These are phyloP conservation scores for Gaeumannomyces tritici DNA, from an alignment of 2,329 filamentous ascomycete species.

Conservation along the genomic window DNA sequence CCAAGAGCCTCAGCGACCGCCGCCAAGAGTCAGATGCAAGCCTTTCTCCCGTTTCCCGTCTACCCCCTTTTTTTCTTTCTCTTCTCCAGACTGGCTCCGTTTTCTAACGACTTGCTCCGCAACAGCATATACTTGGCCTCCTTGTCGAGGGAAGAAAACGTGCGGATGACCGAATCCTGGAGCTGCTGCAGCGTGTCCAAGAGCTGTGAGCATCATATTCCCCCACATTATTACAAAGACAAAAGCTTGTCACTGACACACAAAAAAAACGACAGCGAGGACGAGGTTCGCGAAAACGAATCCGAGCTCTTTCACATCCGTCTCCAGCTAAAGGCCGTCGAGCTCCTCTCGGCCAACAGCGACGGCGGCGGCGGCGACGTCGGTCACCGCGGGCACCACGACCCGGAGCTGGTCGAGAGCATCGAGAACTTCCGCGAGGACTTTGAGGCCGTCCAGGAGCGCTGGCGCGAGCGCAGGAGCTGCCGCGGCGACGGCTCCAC, in stretches of 20 bases:
- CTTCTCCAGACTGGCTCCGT: background rate
- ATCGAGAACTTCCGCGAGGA: constrained; percentile 54
- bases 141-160: constrained; percentile 48
- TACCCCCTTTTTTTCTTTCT: background rate
- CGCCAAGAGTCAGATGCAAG: constrained; percentile 50
- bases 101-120: background rate
- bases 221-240: background rate
- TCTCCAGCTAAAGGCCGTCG: constrained; percentile 52
- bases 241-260: background rate
- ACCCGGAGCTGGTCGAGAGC: constrained; percentile 47
- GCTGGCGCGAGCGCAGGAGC: constrained; percentile 2
- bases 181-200: constrained; percentile 47
- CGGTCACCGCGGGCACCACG: constrained; percentile 22
- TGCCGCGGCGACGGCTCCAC: background rate
- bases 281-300: constrained; percentile 45
- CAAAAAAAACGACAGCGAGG: constrained; percentile 30
- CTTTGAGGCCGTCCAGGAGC: constrained; percentile 17
- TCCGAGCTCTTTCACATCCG: constrained; percentile 52
- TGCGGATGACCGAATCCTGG: constrained; percentile 47
- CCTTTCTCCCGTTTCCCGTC: constrained; percentile 14
- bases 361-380: constrained; percentile 18
- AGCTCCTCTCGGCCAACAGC: constrained; percentile 34
- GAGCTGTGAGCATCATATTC: constrained; percentile 37
- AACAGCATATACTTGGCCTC: constrained; percentile 50
- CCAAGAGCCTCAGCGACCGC: constrained; percentile 40